phyloP scores from a whole-genome alignment of 768 basidiomycete genomes.

The Leccinum variicolor region DNA sequence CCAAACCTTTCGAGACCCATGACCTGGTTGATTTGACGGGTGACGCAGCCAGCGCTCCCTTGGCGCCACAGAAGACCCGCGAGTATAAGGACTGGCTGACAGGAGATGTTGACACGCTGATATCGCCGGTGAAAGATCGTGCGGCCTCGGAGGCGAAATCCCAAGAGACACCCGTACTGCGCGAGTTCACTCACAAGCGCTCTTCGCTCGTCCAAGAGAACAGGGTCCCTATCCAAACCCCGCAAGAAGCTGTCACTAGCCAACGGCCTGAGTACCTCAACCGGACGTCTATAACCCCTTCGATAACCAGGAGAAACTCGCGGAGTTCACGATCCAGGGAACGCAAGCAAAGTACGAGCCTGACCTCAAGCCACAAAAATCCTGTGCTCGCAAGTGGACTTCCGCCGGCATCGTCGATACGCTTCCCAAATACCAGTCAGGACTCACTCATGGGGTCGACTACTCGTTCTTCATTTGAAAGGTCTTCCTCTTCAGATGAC shows the following conservation, averaged over 20 bases:
- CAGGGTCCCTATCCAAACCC: slow-evolving; percentile 23
- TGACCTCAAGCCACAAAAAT: slow-evolving; percentile 10
- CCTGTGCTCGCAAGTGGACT: slow-evolving; percentile 1
- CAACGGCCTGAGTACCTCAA: slow-evolving; percentile 10
- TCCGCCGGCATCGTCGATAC: slow-evolving; percentile 2
- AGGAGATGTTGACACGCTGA: slow-evolving; percentile 51
- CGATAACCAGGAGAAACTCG: slow-evolving; percentile 17
- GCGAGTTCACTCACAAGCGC: slow-evolving; percentile 71
- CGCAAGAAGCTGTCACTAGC: slow-evolving; percentile 33
- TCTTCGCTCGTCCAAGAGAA: slow-evolving; percentile 61
- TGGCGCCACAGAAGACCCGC: slow-evolving; percentile 21
- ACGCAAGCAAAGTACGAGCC: slow-evolving; percentile 20
- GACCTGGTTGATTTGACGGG: slow-evolving; percentile 20
- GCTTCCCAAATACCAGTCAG: slow-evolving; percentile 10
- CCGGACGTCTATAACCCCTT: slow-evolving; percentile 13
- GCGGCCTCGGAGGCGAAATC: slow-evolving; percentile 10
- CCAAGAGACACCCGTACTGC: slow-evolving; percentile 47
- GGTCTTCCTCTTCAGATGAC: slow-evolving; percentile 40
- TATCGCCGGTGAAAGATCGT: slow-evolving; percentile 17
- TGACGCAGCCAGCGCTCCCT: slow-evolving; percentile 3
- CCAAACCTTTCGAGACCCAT: slow-evolving; percentile 34
- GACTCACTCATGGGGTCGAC: slow-evolving; percentile 1
- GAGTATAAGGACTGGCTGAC: slow-evolving; percentile 70
- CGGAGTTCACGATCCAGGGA: slow-evolving; percentile 36
- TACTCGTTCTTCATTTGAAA: slow-evolving; percentile 11